phyloP scores from a whole-genome alignment of 805 yeast species.

The Wickerhamiella musiphila region DNA sequence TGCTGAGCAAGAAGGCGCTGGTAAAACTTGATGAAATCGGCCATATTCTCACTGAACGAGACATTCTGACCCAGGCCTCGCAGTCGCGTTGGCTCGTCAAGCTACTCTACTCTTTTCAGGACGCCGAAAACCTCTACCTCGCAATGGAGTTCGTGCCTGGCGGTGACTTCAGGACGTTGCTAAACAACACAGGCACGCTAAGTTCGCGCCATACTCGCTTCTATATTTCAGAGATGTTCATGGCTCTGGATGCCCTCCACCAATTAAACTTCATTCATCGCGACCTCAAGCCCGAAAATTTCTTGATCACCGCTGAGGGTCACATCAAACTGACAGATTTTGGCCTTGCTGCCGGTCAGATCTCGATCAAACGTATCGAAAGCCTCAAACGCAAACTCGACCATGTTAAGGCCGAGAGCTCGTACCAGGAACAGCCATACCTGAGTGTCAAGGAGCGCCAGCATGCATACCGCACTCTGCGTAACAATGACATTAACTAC shows the following conservation, averaged over 20 bases:
- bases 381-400: constrained; percentile 57
- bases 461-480: constrained; percentile 57
- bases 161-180: constrained; percentile 89
- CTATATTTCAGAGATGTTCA: constrained; percentile 90
- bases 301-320: constrained; percentile 74
- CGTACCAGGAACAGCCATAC: constrained; percentile 49
- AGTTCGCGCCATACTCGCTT: constrained; percentile 93
- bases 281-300: constrained; percentile 90
- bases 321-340: constrained; percentile 91
- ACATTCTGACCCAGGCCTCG: constrained; percentile 76
- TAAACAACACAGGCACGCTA: constrained; percentile 82
- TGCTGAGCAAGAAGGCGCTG: constrained; percentile 69
- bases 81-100: constrained; percentile 93
- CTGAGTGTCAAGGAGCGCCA: constrained; percentile 78
- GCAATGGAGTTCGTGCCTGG: constrained; percentile 99
- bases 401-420: constrained; percentile 62
- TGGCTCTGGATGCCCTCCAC: constrained; percentile 83
- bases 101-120: constrained; percentile 88
- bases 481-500: constrained; percentile 56
- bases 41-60: constrained; percentile 91
- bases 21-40: constrained; percentile 86
- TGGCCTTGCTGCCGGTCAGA: constrained; percentile 93
- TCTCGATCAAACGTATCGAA: constrained; percentile 82
- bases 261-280: constrained; percentile 92
- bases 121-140: constrained; percentile 67